phyloP scores from a whole-genome alignment of 495 filamentous ascomycete species.

The Aspergillus affinis region DNA sequence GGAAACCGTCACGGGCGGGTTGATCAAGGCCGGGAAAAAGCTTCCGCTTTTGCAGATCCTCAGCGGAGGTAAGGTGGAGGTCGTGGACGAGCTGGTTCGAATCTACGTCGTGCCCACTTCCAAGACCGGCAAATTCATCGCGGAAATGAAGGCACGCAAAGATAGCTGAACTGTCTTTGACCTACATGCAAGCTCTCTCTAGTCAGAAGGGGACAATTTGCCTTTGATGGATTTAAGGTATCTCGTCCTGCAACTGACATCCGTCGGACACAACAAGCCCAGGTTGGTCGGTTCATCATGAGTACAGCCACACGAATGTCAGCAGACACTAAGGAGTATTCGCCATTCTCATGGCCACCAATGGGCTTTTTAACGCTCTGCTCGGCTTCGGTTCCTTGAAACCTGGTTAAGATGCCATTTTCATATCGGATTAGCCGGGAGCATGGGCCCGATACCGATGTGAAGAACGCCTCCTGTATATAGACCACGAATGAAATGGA shows the following conservation, averaged over 20 bases:
- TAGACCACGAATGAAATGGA: slow-evolving; percentile 1
- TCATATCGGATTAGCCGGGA: neutral
- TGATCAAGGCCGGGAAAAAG: slow-evolving; percentile 90
- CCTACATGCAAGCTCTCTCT: neutral
- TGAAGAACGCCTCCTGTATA: slow-evolving; percentile 1
- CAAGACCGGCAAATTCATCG: slow-evolving; percentile 70
- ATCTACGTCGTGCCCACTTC: slow-evolving; percentile 75
- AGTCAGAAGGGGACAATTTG: neutral
- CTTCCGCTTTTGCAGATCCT: slow-evolving; percentile 71
- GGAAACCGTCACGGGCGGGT: slow-evolving; percentile 75
- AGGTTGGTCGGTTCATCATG: neutral
- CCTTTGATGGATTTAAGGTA: neutral
- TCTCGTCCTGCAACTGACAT: neutral
- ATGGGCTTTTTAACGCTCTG: neutral
- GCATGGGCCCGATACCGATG: neutral
- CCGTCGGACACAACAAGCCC: neutral
- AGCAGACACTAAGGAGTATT: neutral
- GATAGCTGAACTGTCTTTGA: slow-evolving; percentile 10
- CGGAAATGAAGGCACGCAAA: slow-evolving; percentile 76
- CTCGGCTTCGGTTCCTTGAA: neutral
- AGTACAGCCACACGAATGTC: neutral
- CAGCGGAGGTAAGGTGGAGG: slow-evolving; percentile 72
- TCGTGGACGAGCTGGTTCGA: slow-evolving; percentile 81
- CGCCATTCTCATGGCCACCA: neutral
- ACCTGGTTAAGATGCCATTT: neutral